phyloP scores from a whole-genome alignment of 306 rosid genomes.

The Vigna unguiculata region DNA sequence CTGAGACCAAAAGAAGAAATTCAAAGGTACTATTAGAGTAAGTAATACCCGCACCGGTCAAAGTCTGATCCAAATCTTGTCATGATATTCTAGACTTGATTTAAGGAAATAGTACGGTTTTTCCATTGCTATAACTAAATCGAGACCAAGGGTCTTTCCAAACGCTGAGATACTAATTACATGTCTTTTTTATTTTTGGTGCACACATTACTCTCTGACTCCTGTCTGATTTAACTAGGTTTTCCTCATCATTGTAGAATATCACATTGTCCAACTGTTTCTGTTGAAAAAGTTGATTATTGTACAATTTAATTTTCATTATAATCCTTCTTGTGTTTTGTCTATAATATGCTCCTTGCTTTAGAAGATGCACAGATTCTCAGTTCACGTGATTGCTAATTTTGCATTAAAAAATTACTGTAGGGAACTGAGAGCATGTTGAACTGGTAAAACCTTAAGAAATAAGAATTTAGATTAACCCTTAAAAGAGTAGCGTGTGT shows the following conservation, averaged over 20 bases:
- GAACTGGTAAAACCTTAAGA: background rate
- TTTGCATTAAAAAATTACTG: background rate
- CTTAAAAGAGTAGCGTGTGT: background rate
- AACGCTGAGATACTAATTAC: background rate
- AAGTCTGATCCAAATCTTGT: conserved; percentile 3
- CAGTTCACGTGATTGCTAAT: background rate
- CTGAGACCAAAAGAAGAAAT: conserved; percentile 18
- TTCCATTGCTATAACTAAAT: background rate
- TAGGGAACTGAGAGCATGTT: background rate
- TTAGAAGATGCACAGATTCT: background rate
- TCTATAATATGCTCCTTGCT: background rate
- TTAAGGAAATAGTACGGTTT: background rate
- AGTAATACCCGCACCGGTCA: background rate
- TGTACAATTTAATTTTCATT: background rate
- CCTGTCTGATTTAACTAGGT: background rate
- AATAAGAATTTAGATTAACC: background rate
- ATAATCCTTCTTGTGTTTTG: background rate
- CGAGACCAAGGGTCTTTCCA: background rate
- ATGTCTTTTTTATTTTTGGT: background rate
- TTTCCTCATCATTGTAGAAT: background rate
- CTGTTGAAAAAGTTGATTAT: background rate
- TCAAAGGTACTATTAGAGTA: background rate
- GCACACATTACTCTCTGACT: background rate
- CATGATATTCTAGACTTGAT: conserved; percentile 11
- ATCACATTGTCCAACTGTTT: background rate